These are phyloP conservation scores for Oenanthe javanica DNA, from an alignment of 140 eudicot genomes.

Conservation along the genomic window DNA sequence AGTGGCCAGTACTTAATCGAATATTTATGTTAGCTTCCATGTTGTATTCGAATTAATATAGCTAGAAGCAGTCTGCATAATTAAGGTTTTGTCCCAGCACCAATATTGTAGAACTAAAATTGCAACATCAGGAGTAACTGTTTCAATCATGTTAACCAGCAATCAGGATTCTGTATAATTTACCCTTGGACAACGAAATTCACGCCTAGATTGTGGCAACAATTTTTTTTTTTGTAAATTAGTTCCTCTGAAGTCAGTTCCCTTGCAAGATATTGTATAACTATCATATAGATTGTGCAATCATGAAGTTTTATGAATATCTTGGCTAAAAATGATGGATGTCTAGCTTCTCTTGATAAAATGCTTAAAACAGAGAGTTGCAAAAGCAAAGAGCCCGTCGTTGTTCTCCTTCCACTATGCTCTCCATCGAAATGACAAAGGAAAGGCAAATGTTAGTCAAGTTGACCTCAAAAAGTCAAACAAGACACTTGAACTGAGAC, in stretches of 20 bases:
- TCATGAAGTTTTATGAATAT: conserved; percentile 27
- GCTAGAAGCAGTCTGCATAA: conserved; percentile 58
- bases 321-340: conserved; percentile 52
- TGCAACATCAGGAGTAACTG: conserved; percentile 43
- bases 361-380: conserved; percentile 44
- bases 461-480: too few relatives aligned
- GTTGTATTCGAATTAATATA: conserved; percentile 39
- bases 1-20: conserved; percentile 26
- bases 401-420: conserved; percentile 60
- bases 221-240: conserved; percentile 41
- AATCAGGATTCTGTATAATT: conserved; percentile 45
- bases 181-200: conserved; percentile 29
- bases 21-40: conserved; percentile 45
- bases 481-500: too few relatives aligned
- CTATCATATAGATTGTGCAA: conserved; percentile 48
- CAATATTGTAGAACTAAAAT: conserved; percentile 25
- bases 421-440: conserved; percentile 60
- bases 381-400: conserved; percentile 60
- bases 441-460: conserved; percentile 27
- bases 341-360: conserved; percentile 44
- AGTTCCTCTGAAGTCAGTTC: conserved; percentile 39
- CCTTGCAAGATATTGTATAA: conserved; percentile 40
- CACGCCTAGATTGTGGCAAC: conserved; percentile 30
- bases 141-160: conserved; percentile 36
- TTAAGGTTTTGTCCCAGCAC: conserved; percentile 43